Conservation (phyloP, 352 stramenopile species). For the Pythium insidiosum region DNA sequence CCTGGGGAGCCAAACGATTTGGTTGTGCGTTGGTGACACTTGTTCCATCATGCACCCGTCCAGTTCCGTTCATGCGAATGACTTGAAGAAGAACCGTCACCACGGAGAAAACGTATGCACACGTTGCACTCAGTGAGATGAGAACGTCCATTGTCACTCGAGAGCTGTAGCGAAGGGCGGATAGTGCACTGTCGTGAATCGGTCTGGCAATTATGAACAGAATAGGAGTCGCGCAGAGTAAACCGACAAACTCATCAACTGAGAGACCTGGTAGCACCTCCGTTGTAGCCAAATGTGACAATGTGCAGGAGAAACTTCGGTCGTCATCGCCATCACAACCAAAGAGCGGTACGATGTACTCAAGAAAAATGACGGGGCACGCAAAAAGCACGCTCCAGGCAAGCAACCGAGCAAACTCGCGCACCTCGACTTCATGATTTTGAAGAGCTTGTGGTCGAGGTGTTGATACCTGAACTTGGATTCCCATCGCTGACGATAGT, state of each 20-base stretch:
- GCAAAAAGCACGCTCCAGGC: constrained; percentile 48
- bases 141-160: constrained; percentile 75
- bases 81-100: constrained; percentile 20
- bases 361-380: constrained; percentile 40
- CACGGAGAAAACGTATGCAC: constrained; percentile 57
- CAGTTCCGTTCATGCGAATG: neutral
- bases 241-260: constrained; percentile 37
- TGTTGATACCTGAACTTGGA: constrained; percentile 40
- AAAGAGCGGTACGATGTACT: constrained; percentile 44
- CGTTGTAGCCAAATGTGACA: constrained; percentile 10
- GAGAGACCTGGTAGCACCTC: constrained; percentile 33
- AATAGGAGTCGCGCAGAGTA: constrained; percentile 61
- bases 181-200: constrained; percentile 65
- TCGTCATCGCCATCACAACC: constrained; percentile 6
- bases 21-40: too few relatives aligned
- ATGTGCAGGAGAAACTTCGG: too few relatives aligned
- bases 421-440: constrained; percentile 26
- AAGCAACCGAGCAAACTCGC: constrained; percentile 35
- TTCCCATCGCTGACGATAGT: constrained; percentile 8
- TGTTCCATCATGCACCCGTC: too few relatives aligned
- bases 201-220: constrained; percentile 48
- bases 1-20: neutral
- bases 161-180: constrained; percentile 45
- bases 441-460: constrained; percentile 28
- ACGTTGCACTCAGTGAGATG: constrained; percentile 62